Evolutionary conservation across 805 yeast species (phyloP), one percentile per base, ranked within the genome.

Genomic region (Kluyveromyces siamensis): DNA sequence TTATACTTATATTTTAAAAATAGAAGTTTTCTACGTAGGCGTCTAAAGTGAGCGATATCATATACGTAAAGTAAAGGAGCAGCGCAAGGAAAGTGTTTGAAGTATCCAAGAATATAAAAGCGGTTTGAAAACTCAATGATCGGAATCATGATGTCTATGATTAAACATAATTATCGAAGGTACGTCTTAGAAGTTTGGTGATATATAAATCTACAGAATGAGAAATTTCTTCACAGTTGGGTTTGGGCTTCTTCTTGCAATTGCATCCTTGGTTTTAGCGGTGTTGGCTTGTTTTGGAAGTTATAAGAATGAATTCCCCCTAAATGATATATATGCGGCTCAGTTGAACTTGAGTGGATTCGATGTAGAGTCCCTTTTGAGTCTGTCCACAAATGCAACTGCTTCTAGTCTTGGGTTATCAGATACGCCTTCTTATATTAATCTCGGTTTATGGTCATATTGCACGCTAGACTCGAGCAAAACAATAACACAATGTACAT

Each of bases 401-500:
- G 46, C 50, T 4, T 27, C 56, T n/a, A 57, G 53, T 6, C 53
- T 71, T 2, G 76, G 76, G 2, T 55, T 80, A 39, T 21, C 35
- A 7, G 35, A 30, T 7, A 30, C 35, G 14, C 67, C 67, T 8
- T 61, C 76, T 2, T 74, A 73, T 40, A 68, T 75, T 54, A 71
- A 76, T 14, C 67, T 80, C 35, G 85, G 87, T 37, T 65, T 79
- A 55, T 82, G 84, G 77, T 83, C 84, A 21, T 81, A 79, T 65
- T 83, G 89, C 63, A 56, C 69, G 47, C 83, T 81, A 19, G 54
- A 51, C 27, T 41, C 59, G 3, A 35, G 51, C 11, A 52, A 55
- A 8, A 45, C 46, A 5, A 53, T 64, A 6, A 50, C 52, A 5
- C 45, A 44, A n/a, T 64, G 68, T 48, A 61, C 63, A 4, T 55